A percentile compares a stretch with the other conserved stretches of the same genome.
phyloP scores from a whole-genome alignment of 129 eudicot species.

The Saussurea involucrata region DNA sequence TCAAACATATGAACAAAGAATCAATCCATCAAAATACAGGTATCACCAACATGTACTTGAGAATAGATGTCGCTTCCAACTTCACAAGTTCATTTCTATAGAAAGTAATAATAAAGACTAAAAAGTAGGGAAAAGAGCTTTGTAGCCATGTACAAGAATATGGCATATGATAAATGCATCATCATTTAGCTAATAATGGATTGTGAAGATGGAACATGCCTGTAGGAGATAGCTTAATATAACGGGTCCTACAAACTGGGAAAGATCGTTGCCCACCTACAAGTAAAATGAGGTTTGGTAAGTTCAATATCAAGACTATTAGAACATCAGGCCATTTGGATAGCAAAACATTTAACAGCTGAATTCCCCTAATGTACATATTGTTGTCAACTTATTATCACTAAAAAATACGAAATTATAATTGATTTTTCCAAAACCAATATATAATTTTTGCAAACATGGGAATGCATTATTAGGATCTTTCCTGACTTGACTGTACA shows the following conservation, averaged over 20 bases:
- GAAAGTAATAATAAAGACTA: not conserved
- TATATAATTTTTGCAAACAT: not conserved
- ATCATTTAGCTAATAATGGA: not conserved
- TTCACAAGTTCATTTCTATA: conserved; percentile 5
- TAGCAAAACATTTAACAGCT: not conserved
- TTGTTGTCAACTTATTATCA: not conserved
- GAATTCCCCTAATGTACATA: not conserved
- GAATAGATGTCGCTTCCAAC: not conserved
- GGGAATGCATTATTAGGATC: not conserved
- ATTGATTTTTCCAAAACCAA: not conserved
- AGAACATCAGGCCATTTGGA: not conserved
- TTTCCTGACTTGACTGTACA: conserved; percentile 1
- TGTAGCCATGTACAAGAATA: conserved; percentile 5
- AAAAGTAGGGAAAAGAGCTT: not conserved
- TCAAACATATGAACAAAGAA: no score
- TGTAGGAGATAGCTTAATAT: conserved; percentile 66
- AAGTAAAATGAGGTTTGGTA: conserved; percentile 22
- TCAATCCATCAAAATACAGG: no score
- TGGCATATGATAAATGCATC: not conserved
- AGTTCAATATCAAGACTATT: not conserved
- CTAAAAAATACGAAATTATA: not conserved
- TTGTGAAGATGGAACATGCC: conserved; percentile 36
- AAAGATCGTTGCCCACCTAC: conserved; percentile 87
- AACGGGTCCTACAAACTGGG: conserved; percentile 91
- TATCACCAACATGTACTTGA: no score